These are phyloP conservation scores for Candida krabiensis DNA, from an alignment of 805 yeast genomes.

Conservation along the genomic window DNA sequence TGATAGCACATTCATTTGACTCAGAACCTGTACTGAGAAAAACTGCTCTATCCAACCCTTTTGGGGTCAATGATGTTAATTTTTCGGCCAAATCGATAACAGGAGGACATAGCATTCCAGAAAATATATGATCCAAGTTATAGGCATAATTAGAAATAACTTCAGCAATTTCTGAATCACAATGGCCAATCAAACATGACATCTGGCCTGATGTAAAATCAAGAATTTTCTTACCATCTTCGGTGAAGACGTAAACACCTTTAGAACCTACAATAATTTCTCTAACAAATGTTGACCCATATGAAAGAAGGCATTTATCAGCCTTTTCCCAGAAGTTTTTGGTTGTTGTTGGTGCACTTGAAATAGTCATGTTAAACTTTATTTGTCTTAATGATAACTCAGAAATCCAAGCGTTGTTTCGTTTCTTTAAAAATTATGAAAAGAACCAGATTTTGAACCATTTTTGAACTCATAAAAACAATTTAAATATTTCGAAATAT, in stretches of 20 bases:
- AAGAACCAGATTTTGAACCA: too few relatives aligned
- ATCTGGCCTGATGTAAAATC: conserved; percentile 32
- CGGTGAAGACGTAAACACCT: conserved; percentile 26
- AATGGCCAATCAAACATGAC: conserved; percentile 30
- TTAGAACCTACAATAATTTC: conserved; percentile 22
- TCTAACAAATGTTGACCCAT: conserved; percentile 22
- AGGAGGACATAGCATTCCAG: conserved; percentile 30
- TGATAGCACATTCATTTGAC: conserved; percentile 35
- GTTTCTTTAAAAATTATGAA: too few relatives aligned
- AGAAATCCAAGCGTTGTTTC: too few relatives aligned
- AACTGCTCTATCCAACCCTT: conserved; percentile 25
- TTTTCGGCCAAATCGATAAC: conserved; percentile 31
- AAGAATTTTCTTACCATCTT: conserved; percentile 22
- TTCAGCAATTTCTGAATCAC: conserved; percentile 27
- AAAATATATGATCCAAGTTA: conserved; percentile 25
- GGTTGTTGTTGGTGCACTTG: too few relatives aligned
- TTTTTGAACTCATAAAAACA: too few relatives aligned
- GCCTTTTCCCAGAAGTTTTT: conserved; percentile 17
- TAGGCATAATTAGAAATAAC: conserved; percentile 23
- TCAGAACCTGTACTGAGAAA: conserved; percentile 35
- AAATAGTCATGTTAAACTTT: too few relatives aligned
- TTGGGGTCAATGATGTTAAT: conserved; percentile 22
- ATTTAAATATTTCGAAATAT: too few relatives aligned
- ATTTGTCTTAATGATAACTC: too few relatives aligned
- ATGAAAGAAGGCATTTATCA: conserved; percentile 13